phyloP scores from a whole-genome alignment of 257 asterid species.

The Voacanga thouarsii region DNA sequence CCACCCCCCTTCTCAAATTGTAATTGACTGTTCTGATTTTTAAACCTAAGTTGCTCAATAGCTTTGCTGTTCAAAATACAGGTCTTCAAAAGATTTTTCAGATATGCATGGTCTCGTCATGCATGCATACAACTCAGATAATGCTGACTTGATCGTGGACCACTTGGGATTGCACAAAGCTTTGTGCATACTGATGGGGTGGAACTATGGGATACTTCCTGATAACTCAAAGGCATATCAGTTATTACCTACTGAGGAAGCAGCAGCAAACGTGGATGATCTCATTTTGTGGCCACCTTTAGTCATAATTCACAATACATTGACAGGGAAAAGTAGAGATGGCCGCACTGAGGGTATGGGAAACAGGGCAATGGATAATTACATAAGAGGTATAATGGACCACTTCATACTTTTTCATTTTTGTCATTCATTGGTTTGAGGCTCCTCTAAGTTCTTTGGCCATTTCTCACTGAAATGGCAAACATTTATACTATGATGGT shows the following conservation, averaged over 20 bases:
- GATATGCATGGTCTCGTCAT: conserved; percentile 83
- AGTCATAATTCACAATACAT: conserved; percentile 80
- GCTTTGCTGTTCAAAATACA: conserved; percentile 69
- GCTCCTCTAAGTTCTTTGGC: conserved; percentile 16
- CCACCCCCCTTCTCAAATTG: neutral
- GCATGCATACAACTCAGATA: conserved; percentile 78
- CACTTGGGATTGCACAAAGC: conserved; percentile 96
- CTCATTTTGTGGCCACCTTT: conserved; percentile 96
- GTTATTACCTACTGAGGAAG: conserved; percentile 64
- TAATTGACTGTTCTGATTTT: neutral
- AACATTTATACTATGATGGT: neutral
- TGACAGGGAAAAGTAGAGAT: conserved; percentile 79
- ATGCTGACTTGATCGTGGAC: conserved; percentile 59
- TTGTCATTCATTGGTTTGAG: conserved; percentile 26
- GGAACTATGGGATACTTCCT: conserved; percentile 81
- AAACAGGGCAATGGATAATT: conserved; percentile 89
- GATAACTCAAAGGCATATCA: conserved; percentile 85
- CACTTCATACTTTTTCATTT: conserved; percentile 29
- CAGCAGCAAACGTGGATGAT: conserved; percentile 70
- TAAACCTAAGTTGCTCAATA: conserved; percentile 34
- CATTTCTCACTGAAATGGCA: neutral
- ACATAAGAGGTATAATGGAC: conserved; percentile 75
- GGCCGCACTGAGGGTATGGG: conserved; percentile 98
- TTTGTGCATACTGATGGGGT: conserved; percentile 89
- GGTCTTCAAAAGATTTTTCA: conserved; percentile 74